Evolutionary conservation across 2,329 filamentous ascomycete species (phyloP).

Genomic region (Botryotinia convoluta): DNA sequence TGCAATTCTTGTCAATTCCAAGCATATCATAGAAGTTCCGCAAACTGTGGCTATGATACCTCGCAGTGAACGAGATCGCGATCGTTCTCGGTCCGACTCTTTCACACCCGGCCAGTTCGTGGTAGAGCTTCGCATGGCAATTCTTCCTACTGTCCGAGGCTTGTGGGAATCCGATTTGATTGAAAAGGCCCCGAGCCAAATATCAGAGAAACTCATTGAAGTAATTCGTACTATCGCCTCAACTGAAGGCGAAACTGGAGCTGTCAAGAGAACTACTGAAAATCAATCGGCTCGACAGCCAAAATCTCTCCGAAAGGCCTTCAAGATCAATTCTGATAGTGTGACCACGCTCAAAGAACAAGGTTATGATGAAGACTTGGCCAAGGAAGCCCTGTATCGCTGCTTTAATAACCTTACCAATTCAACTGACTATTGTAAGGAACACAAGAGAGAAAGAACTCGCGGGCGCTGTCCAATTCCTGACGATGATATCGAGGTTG

Average conservation of each 20-base stretch:
- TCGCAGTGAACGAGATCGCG: slow-evolving; percentile 53
- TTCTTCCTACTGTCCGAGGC: slow-evolving; percentile 71
- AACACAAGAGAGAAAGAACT: slow-evolving; percentile 55
- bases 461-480: slow-evolving; percentile 70
- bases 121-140: slow-evolving; percentile 77
- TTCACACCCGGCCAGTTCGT: slow-evolving; percentile 74
- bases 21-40: slow-evolving; percentile 74
- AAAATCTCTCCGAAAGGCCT: slow-evolving; percentile 43
- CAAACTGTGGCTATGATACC: slow-evolving; percentile 55
- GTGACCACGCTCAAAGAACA: slow-evolving; percentile 43
- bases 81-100: slow-evolving; percentile 55
- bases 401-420: slow-evolving; percentile 63
- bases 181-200: slow-evolving; percentile 73
- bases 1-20: slow-evolving; percentile 69
- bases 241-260: slow-evolving; percentile 71
- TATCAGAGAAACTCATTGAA: slow-evolving; percentile 76
- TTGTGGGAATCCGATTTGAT: slow-evolving; percentile 85
- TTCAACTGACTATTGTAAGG: slow-evolving; percentile 73
- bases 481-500: slow-evolving; percentile 50
- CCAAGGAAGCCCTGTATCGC: slow-evolving; percentile 76
- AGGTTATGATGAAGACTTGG: slow-evolving; percentile 59
- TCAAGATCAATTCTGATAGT: slow-evolving; percentile 50
- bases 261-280: slow-evolving; percentile 58
- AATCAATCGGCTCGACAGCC: slow-evolving; percentile 46
- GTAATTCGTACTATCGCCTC: slow-evolving; percentile 77